Base-by-base conservation (phyloP, 1,139 yeast genomes). In the Wickerhamomyces sp. region DNA sequence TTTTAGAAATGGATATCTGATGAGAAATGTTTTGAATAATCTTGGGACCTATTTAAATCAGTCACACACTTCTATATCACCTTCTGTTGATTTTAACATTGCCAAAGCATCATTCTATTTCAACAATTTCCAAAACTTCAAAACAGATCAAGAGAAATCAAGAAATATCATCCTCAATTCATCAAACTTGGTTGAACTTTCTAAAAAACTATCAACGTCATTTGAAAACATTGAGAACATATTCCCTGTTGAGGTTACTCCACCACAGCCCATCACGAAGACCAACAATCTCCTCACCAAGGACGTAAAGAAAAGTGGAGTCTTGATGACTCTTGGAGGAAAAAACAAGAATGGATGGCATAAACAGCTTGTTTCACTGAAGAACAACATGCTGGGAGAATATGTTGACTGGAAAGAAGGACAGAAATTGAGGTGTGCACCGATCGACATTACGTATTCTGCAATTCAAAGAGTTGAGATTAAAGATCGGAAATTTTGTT, bases 321-420 rank as follows among this genome's bases (percentile, higher is more conserved):
- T 82, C 16, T 55, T 82, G 13, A 79, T 80, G 66, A 75, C 85
- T 0, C 64, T 78, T 26, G 81, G 86, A 2, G 88, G 88, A 2
- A 77, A 79, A 41, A 84, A 85, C 10, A 83, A 81, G 47, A 76
- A 74, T 22, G 85, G 86, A 3, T 87, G 95, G 96, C 95, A 87
- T 57, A 86, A 86, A 51, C 89, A 83, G 57, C 85, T 95, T 93
- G 86, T 87, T 1, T 87, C 79, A 0, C 63, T 86, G 34, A 72
- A 72, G 15, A 73, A 75, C 15, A 91, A 93, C 1, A 72, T 70
- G 41, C 62, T 86, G 25, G 68, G 70, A 34, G 95, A 86, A 53
- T 86, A 75, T 54, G 70, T 85, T 28, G 89, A 85, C 57, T 86
- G 95, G 95, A 72, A 89, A 52, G 80, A 72, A 40, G 87, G 88